Evolutionary conservation across 495 filamentous ascomycete genomes (phyloP), one percentile per base, ranked within the genome.

Genomic region (Aspergillus homomorphus): DNA sequence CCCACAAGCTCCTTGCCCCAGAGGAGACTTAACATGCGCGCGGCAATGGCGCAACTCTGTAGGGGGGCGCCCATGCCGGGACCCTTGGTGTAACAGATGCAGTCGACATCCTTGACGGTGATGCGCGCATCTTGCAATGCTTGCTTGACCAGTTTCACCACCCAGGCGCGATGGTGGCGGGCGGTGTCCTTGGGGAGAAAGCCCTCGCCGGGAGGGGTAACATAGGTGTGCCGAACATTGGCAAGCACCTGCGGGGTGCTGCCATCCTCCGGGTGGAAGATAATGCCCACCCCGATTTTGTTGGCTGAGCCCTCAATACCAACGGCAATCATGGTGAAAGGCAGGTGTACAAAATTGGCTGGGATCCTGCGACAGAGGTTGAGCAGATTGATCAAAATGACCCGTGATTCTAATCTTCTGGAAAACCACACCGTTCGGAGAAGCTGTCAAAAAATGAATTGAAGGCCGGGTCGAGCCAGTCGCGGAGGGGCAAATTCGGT

Each of bases 171-270:
- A 80, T 98, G 94, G 73, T 98, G 94, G 15, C 83, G 83, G 5
- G 94, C 94, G 0, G 92, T 96, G 76, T 98, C 94, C 69, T 96
- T 97, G 28, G 94, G 94, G 16, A 98, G 85, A 70, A 98, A 98
- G 2, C 94, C 94, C 54, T 91, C 89, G 20, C 94, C 94, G 1
- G 94, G 91, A 9, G 94, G 94, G 23, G 93, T 89, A 62, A 88
- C 79, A 74, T 90, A 98, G 24, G 94, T 98, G 80, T 98, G 89
- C 18, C 94, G 87, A 67, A 98, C 83, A 74, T 98, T 98, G 66
- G 92, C 86, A 61, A 98, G 91, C 67, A 98, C 86, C 63, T 83
- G 76, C 21, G 91, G 82, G 30, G 82, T 78, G 55, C 79, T 80
- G 21, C 80, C 79, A 60, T 78, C 72, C 6, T 82, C 73, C 57